phyloP scores from a whole-genome alignment of 2,329 filamentous ascomycete genomes.

The Akanthomyces dipterigenus region DNA sequence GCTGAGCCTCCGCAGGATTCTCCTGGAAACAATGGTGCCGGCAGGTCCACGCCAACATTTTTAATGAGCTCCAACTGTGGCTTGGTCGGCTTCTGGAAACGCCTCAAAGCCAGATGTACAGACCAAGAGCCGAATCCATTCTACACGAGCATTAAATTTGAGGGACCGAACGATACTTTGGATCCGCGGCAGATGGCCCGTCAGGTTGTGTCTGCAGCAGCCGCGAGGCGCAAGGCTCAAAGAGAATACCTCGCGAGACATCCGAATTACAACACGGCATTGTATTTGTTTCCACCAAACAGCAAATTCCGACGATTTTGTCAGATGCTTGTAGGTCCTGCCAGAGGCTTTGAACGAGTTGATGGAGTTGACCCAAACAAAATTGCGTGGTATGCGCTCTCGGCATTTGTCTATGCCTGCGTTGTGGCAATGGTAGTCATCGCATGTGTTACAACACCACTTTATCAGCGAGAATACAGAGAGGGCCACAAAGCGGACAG shows the following conservation, averaged over 20 bases:
- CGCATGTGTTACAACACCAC: constrained; percentile 86
- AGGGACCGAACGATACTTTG: constrained; percentile 67
- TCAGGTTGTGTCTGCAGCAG: constrained; percentile 78
- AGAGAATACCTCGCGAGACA: constrained; percentile 82
- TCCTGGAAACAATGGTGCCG: constrained; percentile 17
- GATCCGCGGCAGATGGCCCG: constrained; percentile 85
- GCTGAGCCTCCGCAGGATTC: constrained; percentile 24
- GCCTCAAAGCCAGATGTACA: constrained; percentile 47
- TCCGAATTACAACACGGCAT: constrained; percentile 84
- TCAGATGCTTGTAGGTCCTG: constrained; percentile 85
- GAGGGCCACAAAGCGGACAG: constrained; percentile 49
- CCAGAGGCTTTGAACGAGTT: constrained; percentile 76
- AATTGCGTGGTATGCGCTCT: constrained; percentile 86
- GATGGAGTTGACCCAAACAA: constrained; percentile 88
- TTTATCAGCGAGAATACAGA: constrained; percentile 90
- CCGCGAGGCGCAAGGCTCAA: constrained; percentile 79
- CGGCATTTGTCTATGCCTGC: constrained; percentile 84
- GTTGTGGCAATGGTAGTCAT: constrained; percentile 98
- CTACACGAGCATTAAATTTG: constrained; percentile 68
- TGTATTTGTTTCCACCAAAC: constrained; percentile 76
- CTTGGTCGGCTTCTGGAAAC: constrained; percentile 56
- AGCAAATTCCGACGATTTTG: constrained; percentile 77
- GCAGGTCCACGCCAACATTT: neutral
- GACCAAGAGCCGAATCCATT: constrained; percentile 87
- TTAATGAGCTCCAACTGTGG: constrained; percentile 18